Base-by-base conservation (phyloP, 2,329 filamentous ascomycete species). In the Trichoderma sp. region DNA sequence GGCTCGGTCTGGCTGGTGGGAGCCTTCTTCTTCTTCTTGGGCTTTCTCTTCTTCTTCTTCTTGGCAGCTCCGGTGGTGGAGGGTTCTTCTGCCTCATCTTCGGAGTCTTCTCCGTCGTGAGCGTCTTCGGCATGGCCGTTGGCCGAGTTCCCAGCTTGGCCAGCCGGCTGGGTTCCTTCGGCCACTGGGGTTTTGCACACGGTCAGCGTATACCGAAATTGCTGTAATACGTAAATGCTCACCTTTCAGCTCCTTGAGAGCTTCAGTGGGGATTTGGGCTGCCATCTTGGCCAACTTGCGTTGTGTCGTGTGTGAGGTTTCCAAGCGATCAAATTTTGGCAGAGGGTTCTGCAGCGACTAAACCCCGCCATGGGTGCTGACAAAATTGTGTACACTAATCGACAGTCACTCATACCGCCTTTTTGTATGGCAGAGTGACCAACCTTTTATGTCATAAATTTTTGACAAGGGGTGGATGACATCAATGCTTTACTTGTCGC, bases 21-120 rank as follows among this genome's bases (percentile, higher is more conserved):
- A 74, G 87, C 91, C 88, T 91, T 92, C 88, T 93, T 92, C 86
- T 91, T 92, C 86, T 91, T 93, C 86, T 92, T 93, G 85, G 93
- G 94, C 85, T 94, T 94, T 86, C 93, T 94, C 83, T 93, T 93
- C 81, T 90, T 91, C 78, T 87, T 81, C 76, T 83, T 83, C 74
- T 82, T 82, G 70, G 79, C 77, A 12, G 74, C 78, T 24, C 76
- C 80, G 74, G 82, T 75, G 51, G 75, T 76, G 24, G 74, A 83
- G 32, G 84, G 84, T 28, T 85, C 83, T 34, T 86, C 86, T 28
- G 84, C 85, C 9, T 87, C 86, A 60, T 88, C 86, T 43, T 86
- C 87, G 18, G 86, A 87, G 72, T 87, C 85, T 68, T 85, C 86
- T 67, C 80, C 83, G 57, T 86, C 84, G 73, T 72, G 72, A 14